A percentile compares a stretch with the other conserved stretches of the same genome.
Conservation (phyloP, 768 basidiomycete species). For the Chalciporus piperatus region DNA sequence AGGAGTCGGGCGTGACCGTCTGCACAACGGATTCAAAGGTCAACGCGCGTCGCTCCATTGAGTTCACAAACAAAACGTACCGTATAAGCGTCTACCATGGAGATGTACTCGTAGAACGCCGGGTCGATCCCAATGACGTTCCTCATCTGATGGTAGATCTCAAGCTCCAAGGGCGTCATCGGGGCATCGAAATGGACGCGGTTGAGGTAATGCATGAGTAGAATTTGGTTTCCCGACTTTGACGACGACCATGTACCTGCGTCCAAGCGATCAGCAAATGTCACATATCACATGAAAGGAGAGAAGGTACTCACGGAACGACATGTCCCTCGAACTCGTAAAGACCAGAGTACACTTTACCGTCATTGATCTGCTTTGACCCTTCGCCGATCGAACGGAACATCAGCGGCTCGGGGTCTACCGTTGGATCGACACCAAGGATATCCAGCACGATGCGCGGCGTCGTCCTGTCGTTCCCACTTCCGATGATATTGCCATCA, state of each 20-base stretch:
- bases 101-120: slow-evolving; percentile 96
- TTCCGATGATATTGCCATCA: slow-evolving; percentile 94
- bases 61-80: slow-evolving; percentile 38
- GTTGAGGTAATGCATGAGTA: slow-evolving; percentile 88
- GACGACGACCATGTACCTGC: slow-evolving; percentile 85
- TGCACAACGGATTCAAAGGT: slow-evolving; percentile 31
- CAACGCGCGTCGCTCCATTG: background rate
- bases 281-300: background rate
- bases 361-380: slow-evolving; percentile 86
- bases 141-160: slow-evolving; percentile 96
- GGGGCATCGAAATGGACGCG: slow-evolving; percentile 92
- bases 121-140: slow-evolving; percentile 98
- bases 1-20: slow-evolving; percentile 86
- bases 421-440: slow-evolving; percentile 82
- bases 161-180: slow-evolving; percentile 91
- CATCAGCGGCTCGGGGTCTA: slow-evolving; percentile 87
- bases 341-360: slow-evolving; percentile 91
- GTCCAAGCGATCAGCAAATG: background rate
- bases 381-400: slow-evolving; percentile 94
- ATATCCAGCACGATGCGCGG: slow-evolving; percentile 92
- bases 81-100: slow-evolving; percentile 94
- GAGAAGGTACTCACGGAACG: slow-evolving; percentile 67
- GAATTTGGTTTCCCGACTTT: slow-evolving; percentile 95
- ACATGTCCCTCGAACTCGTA: slow-evolving; percentile 96
- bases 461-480: slow-evolving; percentile 89